Conservation (phyloP, 2,329 filamentous ascomycete genomes). For the Ceratocystis smalleyi region DNA sequence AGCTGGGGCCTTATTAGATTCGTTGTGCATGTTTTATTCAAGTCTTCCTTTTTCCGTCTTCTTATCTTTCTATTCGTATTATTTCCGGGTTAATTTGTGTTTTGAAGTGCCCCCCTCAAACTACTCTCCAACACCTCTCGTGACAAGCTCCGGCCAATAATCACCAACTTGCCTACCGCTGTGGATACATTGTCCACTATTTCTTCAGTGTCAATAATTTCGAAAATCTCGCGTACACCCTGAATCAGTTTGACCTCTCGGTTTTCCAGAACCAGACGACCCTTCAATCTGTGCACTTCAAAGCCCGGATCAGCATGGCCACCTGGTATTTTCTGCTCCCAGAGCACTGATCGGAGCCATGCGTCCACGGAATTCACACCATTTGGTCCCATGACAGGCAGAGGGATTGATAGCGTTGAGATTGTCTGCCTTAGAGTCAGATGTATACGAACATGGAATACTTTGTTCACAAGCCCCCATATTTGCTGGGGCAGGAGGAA, state of each 20-base stretch:
- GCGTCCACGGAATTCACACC: conserved; percentile 53
- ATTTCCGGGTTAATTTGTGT: not conserved
- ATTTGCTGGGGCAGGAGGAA: not conserved
- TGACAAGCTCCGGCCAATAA: conserved; percentile 44
- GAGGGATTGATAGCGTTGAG: conserved; percentile 58
- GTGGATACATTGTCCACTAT: conserved; percentile 20
- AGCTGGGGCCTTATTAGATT: not conserved
- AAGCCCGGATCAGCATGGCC: conserved; percentile 32
- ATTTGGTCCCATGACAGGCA: conserved; percentile 41
- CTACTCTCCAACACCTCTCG: conserved; percentile 37
- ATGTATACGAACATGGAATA: not conserved
- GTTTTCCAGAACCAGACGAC: conserved; percentile 49
- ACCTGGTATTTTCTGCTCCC: conserved; percentile 53
- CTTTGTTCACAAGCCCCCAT: not conserved
- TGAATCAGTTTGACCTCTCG: conserved; percentile 66
- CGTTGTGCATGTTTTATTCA: not conserved
- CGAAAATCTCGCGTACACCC: conserved; percentile 85
- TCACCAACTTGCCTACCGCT: conserved; percentile 41
- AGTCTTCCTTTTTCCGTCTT: conserved; percentile 20
- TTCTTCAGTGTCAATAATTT: conserved; percentile 54
- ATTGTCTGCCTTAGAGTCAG: conserved; percentile 46
- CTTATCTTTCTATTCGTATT: not conserved
- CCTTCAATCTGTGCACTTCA: conserved; percentile 81
- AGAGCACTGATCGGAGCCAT: conserved; percentile 72
- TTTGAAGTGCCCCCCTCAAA: conserved; percentile 19